Base-by-base conservation (phyloP, 2,329 filamentous ascomycete genomes). In the Fusarium burgessii region DNA sequence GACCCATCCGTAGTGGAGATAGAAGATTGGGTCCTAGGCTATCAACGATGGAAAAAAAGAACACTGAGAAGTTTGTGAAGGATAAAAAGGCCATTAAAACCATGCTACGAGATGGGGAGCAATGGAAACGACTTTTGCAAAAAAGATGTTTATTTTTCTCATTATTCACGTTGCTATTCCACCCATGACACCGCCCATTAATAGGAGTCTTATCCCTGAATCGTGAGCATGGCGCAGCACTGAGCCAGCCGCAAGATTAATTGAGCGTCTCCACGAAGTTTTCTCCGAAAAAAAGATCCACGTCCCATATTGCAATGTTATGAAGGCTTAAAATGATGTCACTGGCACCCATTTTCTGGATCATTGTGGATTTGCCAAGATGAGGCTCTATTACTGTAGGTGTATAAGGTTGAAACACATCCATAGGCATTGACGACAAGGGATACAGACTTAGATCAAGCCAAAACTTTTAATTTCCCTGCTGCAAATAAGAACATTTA, bases 401-500 rank as follows among this genome's bases (percentile, higher is more conserved):
- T 6, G 29, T 11, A 9, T 29, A 2, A 6, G 23, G 20, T 40
- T 40, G 29, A 50, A 23, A 10, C 1, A 36, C 18, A 25, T 5
- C 5, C 8, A 17, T n/a, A 9, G 14, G 9, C 17, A n/a, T n/a
- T 3, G 18, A 25, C 6, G 11, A 4, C 17, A 36, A 7, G 6
- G 2, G 6, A 18, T 4, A 1, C 1, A 18, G 5, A 8, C 2
- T 18, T 10, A 14, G 15, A 9, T 10, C 6, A 35, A 14, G 2
- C 14, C 29, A 29, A 9, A 29, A 11, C 10, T 6, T 29, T 29
- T 29, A 11, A 9, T 29, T 11, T 29, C 10, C 29, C 29, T 29
- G 7, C 29, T 29, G 29, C 8, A 29, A 11, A 29, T 29, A 29
- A 29, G 3, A 29, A 29, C 29, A 8, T 29, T 11, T 9, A 29